Base-by-base conservation (phyloP, 2,329 filamentous ascomycete species). In the Xylaria sp. region DNA sequence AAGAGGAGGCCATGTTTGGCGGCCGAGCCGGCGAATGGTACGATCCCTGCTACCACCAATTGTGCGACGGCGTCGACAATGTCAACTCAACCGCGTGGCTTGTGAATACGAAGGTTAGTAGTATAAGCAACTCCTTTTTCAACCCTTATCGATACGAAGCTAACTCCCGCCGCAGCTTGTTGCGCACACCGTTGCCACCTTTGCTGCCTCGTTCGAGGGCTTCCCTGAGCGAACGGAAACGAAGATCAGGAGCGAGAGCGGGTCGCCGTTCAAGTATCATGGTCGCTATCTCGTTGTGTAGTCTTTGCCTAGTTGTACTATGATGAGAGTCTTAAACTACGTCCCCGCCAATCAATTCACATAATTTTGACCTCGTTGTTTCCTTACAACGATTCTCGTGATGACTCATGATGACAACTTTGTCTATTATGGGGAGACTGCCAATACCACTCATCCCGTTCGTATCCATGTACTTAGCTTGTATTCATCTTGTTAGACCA, bases 121-220 rank as follows among this genome's bases (percentile, higher is more conserved):
- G 18, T 9, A 16, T 22, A 4, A 11, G n/a, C n/a, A 11, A 37
- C 21, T 3, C 40, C 40, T 13, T 1, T 21, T 26, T 19, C 19
- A 11, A n/a, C 37, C 21, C 11, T 16, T 9, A 1, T 37, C n/a
- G 38, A 13, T 48, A 13, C 11, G 11, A 34, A 22, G 17, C 64
- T 69, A 48, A 69, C 54, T 19, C 19, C 13, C 9, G 8, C 7
- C 5, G 13, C 49, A 83, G 81, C 74, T 86, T 34, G 87, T 92
- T 61, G 88, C 89, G 2, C 86, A 89, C 71, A 86, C 85, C 1
- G 83, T 90, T n/a, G 88, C 87, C 1, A 87, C 84, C 0, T 91
- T 84, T 63, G 87, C 87, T 9, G 68, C 74, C 2, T 88, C 85
- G 0, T 85, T 90, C 59, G 76, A 87, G 4, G 83, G 79, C 8